phyloP scores from a whole-genome alignment of 176 grass and related monocot species.

The Eragrostis curvula region DNA sequence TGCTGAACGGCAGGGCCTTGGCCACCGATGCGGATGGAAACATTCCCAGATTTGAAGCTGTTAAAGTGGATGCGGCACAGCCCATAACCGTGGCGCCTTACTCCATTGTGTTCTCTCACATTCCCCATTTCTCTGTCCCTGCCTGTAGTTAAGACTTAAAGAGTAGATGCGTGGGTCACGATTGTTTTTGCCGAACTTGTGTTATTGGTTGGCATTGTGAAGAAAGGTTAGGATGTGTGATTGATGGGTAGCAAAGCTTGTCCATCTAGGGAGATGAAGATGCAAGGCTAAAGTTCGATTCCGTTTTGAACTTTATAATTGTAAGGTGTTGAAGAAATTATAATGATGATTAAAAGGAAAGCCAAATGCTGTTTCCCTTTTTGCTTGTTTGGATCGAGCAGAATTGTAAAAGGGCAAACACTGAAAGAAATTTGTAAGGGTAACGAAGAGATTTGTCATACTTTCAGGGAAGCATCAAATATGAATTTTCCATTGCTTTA shows the following conservation, averaged over 20 bases:
- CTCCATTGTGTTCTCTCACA: conserved; percentile 69
- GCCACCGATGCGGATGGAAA: conserved; percentile 47
- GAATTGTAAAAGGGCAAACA: background rate
- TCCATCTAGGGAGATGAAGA: conserved; percentile 30
- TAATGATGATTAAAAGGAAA: background rate
- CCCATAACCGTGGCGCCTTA: conserved; percentile 45
- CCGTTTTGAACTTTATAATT: background rate
- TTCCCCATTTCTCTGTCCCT: conserved; percentile 51
- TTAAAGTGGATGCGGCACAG: conserved; percentile 34
- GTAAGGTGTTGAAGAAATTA: background rate
- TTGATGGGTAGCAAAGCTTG: conserved; percentile 49
- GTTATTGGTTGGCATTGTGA: background rate
- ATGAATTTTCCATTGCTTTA: background rate
- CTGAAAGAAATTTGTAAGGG: background rate
- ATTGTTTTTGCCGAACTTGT: conserved; percentile 18
- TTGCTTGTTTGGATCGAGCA: background rate
- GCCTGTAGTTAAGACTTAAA: conserved; percentile 44
- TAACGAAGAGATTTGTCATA: background rate
- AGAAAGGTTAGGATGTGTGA: background rate
- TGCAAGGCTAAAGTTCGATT: conserved; percentile 2
- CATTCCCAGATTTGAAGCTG: conserved; percentile 56
- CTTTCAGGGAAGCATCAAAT: background rate
- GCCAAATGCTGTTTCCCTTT: background rate
- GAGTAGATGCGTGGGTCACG: conserved; percentile 1
- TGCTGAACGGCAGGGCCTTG: conserved; percentile 67